Conservation (phyloP, 164 flowering plant genomes). For the Magnolia sinica region DNA sequence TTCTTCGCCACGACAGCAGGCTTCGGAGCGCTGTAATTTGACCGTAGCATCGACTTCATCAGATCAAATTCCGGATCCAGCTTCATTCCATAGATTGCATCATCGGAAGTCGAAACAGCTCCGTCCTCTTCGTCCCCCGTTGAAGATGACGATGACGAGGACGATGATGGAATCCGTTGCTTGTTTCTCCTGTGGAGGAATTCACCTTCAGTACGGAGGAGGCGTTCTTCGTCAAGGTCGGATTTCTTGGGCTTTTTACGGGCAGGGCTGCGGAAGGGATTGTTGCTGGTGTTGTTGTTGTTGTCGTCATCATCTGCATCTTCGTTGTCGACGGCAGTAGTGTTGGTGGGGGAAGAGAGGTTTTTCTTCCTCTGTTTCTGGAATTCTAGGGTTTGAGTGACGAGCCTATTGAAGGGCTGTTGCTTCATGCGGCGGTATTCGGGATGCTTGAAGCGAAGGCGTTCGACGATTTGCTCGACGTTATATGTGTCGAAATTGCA, state of each 20-base stretch:
- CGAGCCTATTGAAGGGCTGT: constrained; percentile 29
- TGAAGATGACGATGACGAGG: constrained; percentile 16
- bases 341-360: background rate
- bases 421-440: constrained; percentile 41
- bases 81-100: constrained; percentile 50
- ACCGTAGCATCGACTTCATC: constrained; percentile 53
- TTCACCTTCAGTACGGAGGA: constrained; percentile 29
- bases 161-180: constrained; percentile 8
- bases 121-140: constrained; percentile 28
- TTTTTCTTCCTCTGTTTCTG: constrained; percentile 3
- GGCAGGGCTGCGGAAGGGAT: constrained; percentile 1
- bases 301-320: constrained; percentile 16
- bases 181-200: constrained; percentile 22
- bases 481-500: constrained; percentile 17
- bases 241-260: constrained; percentile 36
- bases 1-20: constrained; percentile 5
- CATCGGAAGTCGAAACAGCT: constrained; percentile 62
- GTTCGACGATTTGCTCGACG: constrained; percentile 43
- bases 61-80: constrained; percentile 63
- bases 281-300: background rate
- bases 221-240: constrained; percentile 32
- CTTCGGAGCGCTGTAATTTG: constrained; percentile 24
- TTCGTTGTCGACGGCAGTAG: background rate
- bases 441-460: constrained; percentile 44
- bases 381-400: constrained; percentile 25